A percentile compares a stretch with the other conserved stretches of the same genome.
Evolutionary conservation across 202 grass and related monocot species (phyloP).

Genomic region (Zoysia matrella): DNA sequence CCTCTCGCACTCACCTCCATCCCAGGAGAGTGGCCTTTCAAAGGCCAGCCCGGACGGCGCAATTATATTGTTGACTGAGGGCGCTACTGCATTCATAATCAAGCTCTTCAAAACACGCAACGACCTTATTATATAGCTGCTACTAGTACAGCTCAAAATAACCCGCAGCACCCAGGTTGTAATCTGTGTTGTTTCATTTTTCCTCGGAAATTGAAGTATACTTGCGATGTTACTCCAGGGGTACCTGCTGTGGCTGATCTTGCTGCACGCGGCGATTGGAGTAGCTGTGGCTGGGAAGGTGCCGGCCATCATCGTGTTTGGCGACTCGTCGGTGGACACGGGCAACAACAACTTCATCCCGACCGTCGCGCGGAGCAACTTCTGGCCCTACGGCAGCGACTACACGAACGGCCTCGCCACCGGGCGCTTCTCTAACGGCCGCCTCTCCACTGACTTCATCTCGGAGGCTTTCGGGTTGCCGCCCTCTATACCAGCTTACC

Average conservation of each 20-base stretch:
- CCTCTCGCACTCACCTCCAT: slow-evolving; percentile 1
- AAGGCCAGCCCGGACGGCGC: background rate
- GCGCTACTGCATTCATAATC: background rate
- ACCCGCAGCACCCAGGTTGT: too few relatives aligned
- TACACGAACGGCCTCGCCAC: slow-evolving; percentile 54
- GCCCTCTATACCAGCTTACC: slow-evolving; percentile 71
- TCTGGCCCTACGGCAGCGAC: slow-evolving; percentile 67
- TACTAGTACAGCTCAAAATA: too few relatives aligned
- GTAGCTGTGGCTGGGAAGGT: slow-evolving; percentile 34
- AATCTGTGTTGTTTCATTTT: background rate
- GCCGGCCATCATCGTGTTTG: slow-evolving; percentile 80
- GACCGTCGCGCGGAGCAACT: slow-evolving; percentile 48
- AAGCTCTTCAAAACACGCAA: too few relatives aligned
- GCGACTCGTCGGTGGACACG: slow-evolving; percentile 82
- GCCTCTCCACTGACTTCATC: slow-evolving; percentile 71
- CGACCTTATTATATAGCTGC: too few relatives aligned
- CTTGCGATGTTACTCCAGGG: too few relatives aligned
- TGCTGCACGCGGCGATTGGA: background rate
- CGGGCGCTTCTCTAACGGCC: slow-evolving; percentile 81
- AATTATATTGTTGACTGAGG: background rate
- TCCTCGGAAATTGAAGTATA: too few relatives aligned
- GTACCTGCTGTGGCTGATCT: slow-evolving; percentile 17
- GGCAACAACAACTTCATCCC: slow-evolving; percentile 82
- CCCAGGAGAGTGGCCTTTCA: background rate
- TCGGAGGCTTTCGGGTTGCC: slow-evolving; percentile 80